phyloP scores from a whole-genome alignment of 1,284 basidiomycete genomes.

The Neolentinus lepideus region DNA sequence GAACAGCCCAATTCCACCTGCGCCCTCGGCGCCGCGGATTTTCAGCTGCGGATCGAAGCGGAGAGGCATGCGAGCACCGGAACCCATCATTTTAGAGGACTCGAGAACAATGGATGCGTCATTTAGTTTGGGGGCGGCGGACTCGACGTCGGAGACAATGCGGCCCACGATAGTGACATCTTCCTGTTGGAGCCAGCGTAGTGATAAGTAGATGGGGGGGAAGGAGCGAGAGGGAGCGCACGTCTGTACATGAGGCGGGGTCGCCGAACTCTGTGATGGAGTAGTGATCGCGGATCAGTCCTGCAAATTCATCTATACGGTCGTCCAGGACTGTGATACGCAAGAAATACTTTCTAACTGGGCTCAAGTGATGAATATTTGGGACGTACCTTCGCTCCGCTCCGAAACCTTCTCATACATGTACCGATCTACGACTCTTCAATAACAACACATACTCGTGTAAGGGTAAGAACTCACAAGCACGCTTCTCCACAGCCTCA shows the following conservation, averaged over 20 bases:
- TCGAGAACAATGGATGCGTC: constrained; percentile 75
- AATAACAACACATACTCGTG: neutral
- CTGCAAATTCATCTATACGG: constrained; percentile 78
- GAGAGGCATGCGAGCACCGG: constrained; percentile 65
- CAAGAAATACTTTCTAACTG: neutral
- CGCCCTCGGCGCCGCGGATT: constrained; percentile 58
- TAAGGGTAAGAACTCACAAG: constrained; percentile 37
- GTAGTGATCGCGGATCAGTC: constrained; percentile 66
- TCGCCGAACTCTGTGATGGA: constrained; percentile 69
- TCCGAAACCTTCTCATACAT: constrained; percentile 89
- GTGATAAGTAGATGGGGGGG: constrained; percentile 5
- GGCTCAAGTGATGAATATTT: neutral
- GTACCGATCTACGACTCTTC: constrained; percentile 61
- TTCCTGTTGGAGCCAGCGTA: constrained; percentile 41
- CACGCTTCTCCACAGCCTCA: constrained; percentile 34
- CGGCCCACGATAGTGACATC: constrained; percentile 76
- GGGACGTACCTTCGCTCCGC: constrained; percentile 63
- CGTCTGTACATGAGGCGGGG: constrained; percentile 67
- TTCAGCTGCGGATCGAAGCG: constrained; percentile 62
- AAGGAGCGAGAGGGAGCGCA: constrained; percentile 22
- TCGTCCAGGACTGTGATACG: constrained; percentile 62
- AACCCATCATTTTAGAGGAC: constrained; percentile 72
- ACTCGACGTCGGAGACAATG: constrained; percentile 68
- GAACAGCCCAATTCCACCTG: constrained; percentile 68
- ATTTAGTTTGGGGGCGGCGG: constrained; percentile 58